Base-by-base conservation (phyloP, 2,329 filamentous ascomycete species). In the Beauveria varroae region DNA sequence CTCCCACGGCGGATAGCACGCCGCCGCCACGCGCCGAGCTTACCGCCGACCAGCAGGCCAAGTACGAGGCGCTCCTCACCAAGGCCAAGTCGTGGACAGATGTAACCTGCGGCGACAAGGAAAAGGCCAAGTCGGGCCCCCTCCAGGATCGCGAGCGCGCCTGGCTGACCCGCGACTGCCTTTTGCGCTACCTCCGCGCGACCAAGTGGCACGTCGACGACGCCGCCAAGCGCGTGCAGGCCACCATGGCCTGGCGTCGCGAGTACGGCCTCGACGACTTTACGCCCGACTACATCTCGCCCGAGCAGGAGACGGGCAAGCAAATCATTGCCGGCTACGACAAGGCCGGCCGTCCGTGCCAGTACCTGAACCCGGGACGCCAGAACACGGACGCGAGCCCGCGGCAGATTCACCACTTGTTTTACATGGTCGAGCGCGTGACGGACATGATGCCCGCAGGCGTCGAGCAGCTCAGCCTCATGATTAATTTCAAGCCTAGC, bases 271-370 rank as follows among this genome's bases (percentile, higher is more conserved):
- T 96, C 62, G 85, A 90, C 63, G 86, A 83, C 58, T 84, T 92
- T 70, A 93, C 91, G 0, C 81, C 89, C 10, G 93, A 97, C 9
- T 89, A 96, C 76, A 93, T 98, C 69, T 91, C 89, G 1, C 86
- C 90, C 14, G 95, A 99, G 79, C 96, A 97, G 74, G 92, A 93
- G 78, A 98, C 93, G 10, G 95, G 95, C 67, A 99, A 99, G 80
- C 93, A 98, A 74, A 82, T 96, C 62, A 81, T 96, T 62, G 75
- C 95, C 22, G 95, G 95, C 47, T 99, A 86, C 75, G 95, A 99
- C 77, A 90, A 88, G 63, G 79, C 91, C 63, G 89, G 83, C 55
- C 82, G 93, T n/a, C 91, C 93, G 2, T 97, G 93, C 73, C 85
- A 95, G 69, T 97, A 97, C 76, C 83, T 99, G 63, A 88, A 89